Evolutionary conservation across 805 yeast species (phyloP).

Genomic region (Starmerella floricola): DNA sequence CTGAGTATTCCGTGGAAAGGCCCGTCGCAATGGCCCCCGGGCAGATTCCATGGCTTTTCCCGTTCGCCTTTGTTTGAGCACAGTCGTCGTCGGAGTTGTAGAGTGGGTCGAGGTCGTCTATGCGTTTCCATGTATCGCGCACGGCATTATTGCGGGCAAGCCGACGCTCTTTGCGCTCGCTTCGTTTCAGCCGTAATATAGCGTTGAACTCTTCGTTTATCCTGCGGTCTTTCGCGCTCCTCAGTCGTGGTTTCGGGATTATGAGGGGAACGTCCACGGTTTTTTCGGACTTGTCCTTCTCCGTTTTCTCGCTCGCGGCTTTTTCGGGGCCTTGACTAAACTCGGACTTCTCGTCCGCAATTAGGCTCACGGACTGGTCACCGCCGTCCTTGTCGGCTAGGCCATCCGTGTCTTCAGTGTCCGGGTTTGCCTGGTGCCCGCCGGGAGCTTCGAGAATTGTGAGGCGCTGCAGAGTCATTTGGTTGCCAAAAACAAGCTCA

Average conservation of each 20-base stretch:
- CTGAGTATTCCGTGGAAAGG: slow-evolving; percentile 11
- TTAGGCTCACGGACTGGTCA: too few species aligned
- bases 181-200: slow-evolving; percentile 19
- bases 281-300: background rate
- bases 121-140: slow-evolving; percentile 24
- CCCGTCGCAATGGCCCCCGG: slow-evolving; percentile 21
- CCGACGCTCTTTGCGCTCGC: slow-evolving; percentile 19
- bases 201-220: slow-evolving; percentile 17
- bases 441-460: slow-evolving; percentile 25
- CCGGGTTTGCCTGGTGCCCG: too few species aligned
- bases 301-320: background rate
- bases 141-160: slow-evolving; percentile 23
- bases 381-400: background rate
- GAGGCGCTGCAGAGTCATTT: slow-evolving; percentile 31
- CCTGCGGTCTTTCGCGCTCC: slow-evolving; percentile 17
- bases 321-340: too few species aligned
- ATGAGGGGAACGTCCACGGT: slow-evolving; percentile 9
- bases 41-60: slow-evolving; percentile 8
- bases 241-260: slow-evolving; percentile 14
- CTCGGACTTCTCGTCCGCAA: too few species aligned
- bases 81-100: slow-evolving; percentile 29
- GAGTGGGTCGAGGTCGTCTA: slow-evolving; percentile 27
- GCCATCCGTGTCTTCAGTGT: background rate
- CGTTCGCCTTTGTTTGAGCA: slow-evolving; percentile 1
- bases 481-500: slow-evolving; percentile 36